Conservation (phyloP, 176 grass and related monocot genomes). For the Zoysia japonica region DNA sequence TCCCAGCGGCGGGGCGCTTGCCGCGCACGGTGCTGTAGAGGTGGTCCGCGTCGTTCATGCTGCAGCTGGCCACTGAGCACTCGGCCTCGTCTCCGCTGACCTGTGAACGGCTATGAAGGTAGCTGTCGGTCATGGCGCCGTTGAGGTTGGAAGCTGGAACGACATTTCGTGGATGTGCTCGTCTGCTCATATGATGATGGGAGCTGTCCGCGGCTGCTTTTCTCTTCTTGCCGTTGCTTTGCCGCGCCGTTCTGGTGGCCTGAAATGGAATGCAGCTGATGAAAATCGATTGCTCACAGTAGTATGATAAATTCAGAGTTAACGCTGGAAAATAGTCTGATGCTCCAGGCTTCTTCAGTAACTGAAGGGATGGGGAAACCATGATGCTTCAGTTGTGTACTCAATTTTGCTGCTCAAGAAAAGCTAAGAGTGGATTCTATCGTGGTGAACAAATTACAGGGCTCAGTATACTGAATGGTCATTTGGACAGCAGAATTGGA, state of each 20-base stretch:
- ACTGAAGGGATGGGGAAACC: neutral
- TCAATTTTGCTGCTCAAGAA: neutral
- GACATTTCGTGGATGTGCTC: neutral
- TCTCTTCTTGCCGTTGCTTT: slow-evolving; percentile 48
- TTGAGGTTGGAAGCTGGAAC: slow-evolving; percentile 5
- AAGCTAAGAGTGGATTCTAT: neutral
- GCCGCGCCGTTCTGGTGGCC: slow-evolving; percentile 8
- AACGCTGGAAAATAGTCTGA: neutral
- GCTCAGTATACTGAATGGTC: neutral
- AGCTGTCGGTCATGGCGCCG: neutral
- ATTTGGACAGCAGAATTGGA: neutral
- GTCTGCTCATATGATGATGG: slow-evolving; percentile 19
- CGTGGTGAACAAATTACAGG: slow-evolving; percentile 2
- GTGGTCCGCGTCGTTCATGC: slow-evolving; percentile 28
- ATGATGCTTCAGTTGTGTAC: neutral
- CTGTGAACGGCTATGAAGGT: slow-evolving; percentile 23
- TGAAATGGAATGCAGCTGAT: neutral
- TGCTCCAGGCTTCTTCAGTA: slow-evolving; percentile 3
- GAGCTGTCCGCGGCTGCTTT: slow-evolving; percentile 27
- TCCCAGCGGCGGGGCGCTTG: neutral
- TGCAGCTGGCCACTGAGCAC: slow-evolving; percentile 80
- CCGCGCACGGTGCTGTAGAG: neutral
- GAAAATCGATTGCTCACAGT: neutral
- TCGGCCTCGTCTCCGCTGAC: slow-evolving; percentile 45
- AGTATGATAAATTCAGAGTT: neutral